A percentile compares a stretch with the other conserved stretches of the same genome.
Evolutionary conservation across 768 basidiomycete species (phyloP).

Genomic region (Panaeolus papilionaceus): DNA sequence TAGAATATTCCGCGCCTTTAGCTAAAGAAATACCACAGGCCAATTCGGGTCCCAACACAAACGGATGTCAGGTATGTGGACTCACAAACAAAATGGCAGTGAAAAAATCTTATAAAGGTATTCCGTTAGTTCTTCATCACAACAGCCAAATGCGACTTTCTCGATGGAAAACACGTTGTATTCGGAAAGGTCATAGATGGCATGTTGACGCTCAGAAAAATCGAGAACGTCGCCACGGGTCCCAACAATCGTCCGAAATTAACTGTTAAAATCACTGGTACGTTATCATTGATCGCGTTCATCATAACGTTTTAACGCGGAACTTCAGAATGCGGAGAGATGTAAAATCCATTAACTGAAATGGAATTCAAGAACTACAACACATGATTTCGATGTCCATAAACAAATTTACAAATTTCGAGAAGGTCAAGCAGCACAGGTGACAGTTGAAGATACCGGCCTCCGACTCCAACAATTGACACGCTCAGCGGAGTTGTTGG

Average conservation of each 20-base stretch:
- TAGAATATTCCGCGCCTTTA: slow-evolving; percentile 15
- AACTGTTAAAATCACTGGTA: slow-evolving; percentile 86
- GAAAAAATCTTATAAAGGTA: not conserved
- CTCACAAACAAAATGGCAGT: not conserved
- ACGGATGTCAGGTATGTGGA: slow-evolving; percentile 79
- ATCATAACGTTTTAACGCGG: slow-evolving; percentile 6
- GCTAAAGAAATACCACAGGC: slow-evolving; percentile 56
- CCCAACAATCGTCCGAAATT: slow-evolving; percentile 91
- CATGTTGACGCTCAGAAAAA: slow-evolving; percentile 94
- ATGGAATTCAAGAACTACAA: slow-evolving; percentile 7
- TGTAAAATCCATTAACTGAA: slow-evolving; percentile 41
- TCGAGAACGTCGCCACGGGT: slow-evolving; percentile 94
- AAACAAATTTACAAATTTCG: slow-evolving; percentile 6
- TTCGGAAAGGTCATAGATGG: slow-evolving; percentile 92
- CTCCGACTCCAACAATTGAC: slow-evolving; percentile 7
- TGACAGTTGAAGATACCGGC: not conserved
- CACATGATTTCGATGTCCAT: slow-evolving; percentile 12
- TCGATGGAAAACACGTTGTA: slow-evolving; percentile 94
- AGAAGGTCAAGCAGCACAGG: slow-evolving; percentile 4
- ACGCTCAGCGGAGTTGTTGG: slow-evolving; percentile 48
- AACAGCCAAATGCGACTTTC: slow-evolving; percentile 91
- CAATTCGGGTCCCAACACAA: slow-evolving; percentile 93
- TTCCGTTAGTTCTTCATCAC: slow-evolving; percentile 92
- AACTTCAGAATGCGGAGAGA: slow-evolving; percentile 61
- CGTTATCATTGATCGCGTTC: slow-evolving; percentile 28